phyloP scores from a whole-genome alignment of 768 basidiomycete genomes.

The Tylopilus intermedius region DNA sequence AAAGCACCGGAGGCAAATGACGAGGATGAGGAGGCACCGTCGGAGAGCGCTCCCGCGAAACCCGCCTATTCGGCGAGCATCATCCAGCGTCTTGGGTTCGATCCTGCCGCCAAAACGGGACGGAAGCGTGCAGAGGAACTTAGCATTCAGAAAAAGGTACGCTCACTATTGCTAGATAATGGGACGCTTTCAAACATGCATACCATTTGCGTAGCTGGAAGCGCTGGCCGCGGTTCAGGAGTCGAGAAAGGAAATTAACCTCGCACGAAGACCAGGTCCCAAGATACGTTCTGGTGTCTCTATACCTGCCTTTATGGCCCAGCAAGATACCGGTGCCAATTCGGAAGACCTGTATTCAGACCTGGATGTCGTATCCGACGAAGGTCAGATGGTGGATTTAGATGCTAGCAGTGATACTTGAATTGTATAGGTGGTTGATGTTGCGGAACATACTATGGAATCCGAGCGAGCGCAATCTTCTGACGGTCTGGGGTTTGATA shows the following conservation, averaged over 20 bases:
- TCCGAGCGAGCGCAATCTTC: not conserved
- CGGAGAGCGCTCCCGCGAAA: slow-evolving; percentile 27
- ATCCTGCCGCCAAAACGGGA: slow-evolving; percentile 60
- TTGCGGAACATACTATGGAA: not conserved
- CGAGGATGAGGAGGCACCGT: slow-evolving; percentile 13
- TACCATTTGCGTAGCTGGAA: slow-evolving; percentile 41
- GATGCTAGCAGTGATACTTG: slow-evolving; percentile 20
- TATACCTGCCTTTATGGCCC: slow-evolving; percentile 31
- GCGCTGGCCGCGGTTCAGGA: slow-evolving; percentile 49
- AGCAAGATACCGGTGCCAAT: not conserved
- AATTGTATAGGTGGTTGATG: not conserved
- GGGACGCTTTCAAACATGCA: not conserved
- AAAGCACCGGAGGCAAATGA: slow-evolving; percentile 9
- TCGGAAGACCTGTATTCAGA: slow-evolving; percentile 12
- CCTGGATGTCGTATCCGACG: slow-evolving; percentile 4
- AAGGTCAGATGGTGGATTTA: slow-evolving; percentile 19
- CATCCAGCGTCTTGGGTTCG: slow-evolving; percentile 73
- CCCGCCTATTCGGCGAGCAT: slow-evolving; percentile 59
- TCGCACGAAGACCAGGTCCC: slow-evolving; percentile 62
- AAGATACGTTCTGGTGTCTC: slow-evolving; percentile 60
- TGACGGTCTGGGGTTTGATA: not conserved
- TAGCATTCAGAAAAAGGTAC: slow-evolving; percentile 56
- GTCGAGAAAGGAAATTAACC: slow-evolving; percentile 47
- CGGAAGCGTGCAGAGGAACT: slow-evolving; percentile 37
- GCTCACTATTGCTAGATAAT: not conserved